Evolutionary conservation across 176 grass and related monocot genomes (phyloP).

Genomic region (Cenchrus fungigraminus): DNA sequence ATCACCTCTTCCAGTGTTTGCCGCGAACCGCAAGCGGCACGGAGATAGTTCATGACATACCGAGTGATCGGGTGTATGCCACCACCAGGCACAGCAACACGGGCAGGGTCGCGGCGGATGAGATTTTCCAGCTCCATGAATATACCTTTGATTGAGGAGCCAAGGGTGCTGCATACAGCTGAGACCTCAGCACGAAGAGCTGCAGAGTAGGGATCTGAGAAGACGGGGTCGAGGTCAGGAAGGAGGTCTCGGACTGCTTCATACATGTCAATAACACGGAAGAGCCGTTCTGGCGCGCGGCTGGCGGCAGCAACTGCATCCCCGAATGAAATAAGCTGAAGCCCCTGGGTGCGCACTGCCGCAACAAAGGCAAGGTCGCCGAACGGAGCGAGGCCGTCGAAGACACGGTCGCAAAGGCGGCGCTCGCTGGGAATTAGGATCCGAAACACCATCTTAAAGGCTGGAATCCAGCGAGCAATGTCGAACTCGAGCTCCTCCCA

Average conservation of each 20-base stretch:
- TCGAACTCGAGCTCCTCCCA: constrained; percentile 94
- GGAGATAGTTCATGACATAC: constrained; percentile 97
- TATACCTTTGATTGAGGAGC: constrained; percentile 85
- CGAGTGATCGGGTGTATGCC: constrained; percentile 91
- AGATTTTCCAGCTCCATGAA: constrained; percentile 99
- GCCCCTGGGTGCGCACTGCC: constrained; percentile 69
- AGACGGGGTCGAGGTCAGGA: constrained; percentile 80
- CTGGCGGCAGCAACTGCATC: constrained; percentile 76
- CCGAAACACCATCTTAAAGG: constrained; percentile 91
- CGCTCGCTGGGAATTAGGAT: constrained; percentile 94
- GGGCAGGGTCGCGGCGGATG: constrained; percentile 87
- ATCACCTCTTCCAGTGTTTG: constrained; percentile 96
- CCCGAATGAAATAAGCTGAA: constrained; percentile 83
- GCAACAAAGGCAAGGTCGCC: constrained; percentile 90
- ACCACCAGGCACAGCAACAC: constrained; percentile 70
- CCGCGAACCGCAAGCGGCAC: constrained; percentile 80
- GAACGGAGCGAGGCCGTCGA: constrained; percentile 66
- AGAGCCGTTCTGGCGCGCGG: constrained; percentile 84
- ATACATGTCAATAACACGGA: constrained; percentile 97
- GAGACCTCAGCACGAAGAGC: constrained; percentile 80
- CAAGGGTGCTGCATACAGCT: constrained; percentile 66
- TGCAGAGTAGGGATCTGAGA: constrained; percentile 83
- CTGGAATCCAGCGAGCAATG: constrained; percentile 86
- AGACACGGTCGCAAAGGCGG: constrained; percentile 91
- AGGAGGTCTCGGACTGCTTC: constrained; percentile 85